Base-by-base conservation (phyloP, 140 eudicot species). In the Erigeron philadelphicus region DNA sequence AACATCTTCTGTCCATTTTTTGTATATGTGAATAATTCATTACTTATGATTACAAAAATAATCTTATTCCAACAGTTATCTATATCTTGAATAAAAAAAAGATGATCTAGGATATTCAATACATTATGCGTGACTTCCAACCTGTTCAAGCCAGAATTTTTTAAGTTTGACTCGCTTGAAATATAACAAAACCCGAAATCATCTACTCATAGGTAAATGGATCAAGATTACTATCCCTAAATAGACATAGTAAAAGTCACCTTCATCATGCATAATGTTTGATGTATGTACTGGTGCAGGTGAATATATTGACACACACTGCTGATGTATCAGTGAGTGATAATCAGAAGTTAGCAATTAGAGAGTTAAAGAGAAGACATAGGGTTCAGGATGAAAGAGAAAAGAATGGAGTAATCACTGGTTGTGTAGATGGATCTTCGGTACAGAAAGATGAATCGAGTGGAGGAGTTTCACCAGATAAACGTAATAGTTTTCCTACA, bases 291-390 rank as follows among this genome's bases (percentile, higher is more conserved):
- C 48, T 73, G 76, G 75, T 54, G 66, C 79, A 90, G 97, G 95
- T 90, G 56, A 90, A 90, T 73, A 84, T 90, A 63, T 77, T 90
- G 79, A 90, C 82, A 21, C 90, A 90, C 79, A 80, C 90, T 9
- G 89, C 88, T 53, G 86, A 88, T 40, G 85, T 78, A 10, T 68
- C 64, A 9, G 15, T 82, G 55, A 79, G 73, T 55, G 78, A 80
- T 55, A 38, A 80, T 71, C 90, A 85, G 64, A 58, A 49, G 11
- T 57, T 57, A 16, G 88, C 85, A 56, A 85, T 87, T 44, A 70
- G 63, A 61, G 73, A 49, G 47, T 70, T 90, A 72, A 87, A 85
- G 78, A 76, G 47, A 82, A 78, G 62, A 64, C 95, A 90, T 60
- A 78, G 52, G 70, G 88, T 81, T 77, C 97, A 90, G 77, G 88